A percentile compares a stretch with the other conserved stretches of the same genome.
Conservation (phyloP, 495 filamentous ascomycete genomes). For the Aspergillus saccharolyticus region DNA sequence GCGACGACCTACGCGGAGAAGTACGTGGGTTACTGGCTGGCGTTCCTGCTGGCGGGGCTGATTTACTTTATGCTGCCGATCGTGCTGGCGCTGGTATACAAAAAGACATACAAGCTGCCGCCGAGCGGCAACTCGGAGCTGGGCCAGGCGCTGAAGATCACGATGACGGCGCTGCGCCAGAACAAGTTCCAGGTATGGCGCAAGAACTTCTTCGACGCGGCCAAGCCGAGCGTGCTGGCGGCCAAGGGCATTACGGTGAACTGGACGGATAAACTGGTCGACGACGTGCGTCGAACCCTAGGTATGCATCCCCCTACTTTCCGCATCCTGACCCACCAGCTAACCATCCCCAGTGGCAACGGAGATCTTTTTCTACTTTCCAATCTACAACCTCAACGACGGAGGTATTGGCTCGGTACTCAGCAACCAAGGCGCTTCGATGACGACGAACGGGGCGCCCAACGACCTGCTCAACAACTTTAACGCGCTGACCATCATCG, state of each 20-base stretch:
- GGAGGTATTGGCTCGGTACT: conserved; percentile 42
- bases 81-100: conserved; percentile 45
- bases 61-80: conserved; percentile 51
- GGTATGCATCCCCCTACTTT: conserved; percentile 9
- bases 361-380: conserved; percentile 51
- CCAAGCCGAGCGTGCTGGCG: conserved; percentile 55
- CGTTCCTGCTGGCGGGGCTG: conserved; percentile 33
- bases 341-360: conserved; percentile 33
- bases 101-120: conserved; percentile 42
- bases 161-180: conserved; percentile 47
- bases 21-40: conserved; percentile 36
- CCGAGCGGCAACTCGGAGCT: conserved; percentile 48
- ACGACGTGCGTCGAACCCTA: conserved; percentile 43
- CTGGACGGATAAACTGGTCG: conserved; percentile 48
- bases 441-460: conserved; percentile 62
- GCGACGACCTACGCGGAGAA: conserved; percentile 39
- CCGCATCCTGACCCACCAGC: not conserved
- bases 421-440: conserved; percentile 53
- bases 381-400: conserved; percentile 47
- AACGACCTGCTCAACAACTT: conserved; percentile 69
- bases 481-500: conserved; percentile 63
- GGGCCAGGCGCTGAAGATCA: conserved; percentile 50
- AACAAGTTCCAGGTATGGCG: conserved; percentile 55
- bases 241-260: conserved; percentile 37
- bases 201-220: conserved; percentile 58